Conservation (phyloP, 352 stramenopile genomes). For the Phytopythium ostracodes region DNA sequence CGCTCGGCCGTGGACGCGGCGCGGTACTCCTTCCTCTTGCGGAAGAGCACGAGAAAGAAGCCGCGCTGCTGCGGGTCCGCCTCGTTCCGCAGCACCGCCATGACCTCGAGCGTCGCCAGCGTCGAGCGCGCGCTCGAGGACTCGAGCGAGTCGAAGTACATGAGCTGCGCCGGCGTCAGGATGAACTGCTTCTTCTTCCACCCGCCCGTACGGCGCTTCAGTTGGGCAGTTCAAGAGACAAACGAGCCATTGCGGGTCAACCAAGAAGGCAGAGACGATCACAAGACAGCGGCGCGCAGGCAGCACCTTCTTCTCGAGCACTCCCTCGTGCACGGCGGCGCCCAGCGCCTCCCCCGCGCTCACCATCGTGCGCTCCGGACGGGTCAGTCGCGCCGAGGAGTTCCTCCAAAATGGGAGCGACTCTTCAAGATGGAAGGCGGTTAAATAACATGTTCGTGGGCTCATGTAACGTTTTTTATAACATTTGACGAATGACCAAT, state of each 20-base stretch:
- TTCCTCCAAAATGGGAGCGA: constrained; percentile 8
- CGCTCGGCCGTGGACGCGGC: constrained; percentile 51
- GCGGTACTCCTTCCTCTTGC: constrained; percentile 78
- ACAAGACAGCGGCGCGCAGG: neutral
- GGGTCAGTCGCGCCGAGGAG: neutral
- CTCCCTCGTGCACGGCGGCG: constrained; percentile 47
- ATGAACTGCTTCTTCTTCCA: constrained; percentile 84
- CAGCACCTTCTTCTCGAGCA: constrained; percentile 59
- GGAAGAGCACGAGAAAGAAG: constrained; percentile 63
- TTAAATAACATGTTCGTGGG: neutral
- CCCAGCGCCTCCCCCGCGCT: constrained; percentile 56
- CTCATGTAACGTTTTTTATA: no score
- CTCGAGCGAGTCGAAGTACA: constrained; percentile 70
- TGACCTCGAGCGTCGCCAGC: constrained; percentile 63
- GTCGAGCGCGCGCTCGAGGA: constrained; percentile 31
- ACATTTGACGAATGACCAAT: no score
- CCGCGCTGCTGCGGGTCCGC: constrained; percentile 34
- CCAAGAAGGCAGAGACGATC: neutral
- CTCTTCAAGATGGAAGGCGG: constrained; percentile 18
- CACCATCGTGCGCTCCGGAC: constrained; percentile 42
- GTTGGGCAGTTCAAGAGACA: neutral
- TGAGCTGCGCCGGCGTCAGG: constrained; percentile 54
- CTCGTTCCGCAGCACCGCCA: constrained; percentile 40
- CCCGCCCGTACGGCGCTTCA: constrained; percentile 53
- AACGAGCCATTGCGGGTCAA: neutral